Percentiles rank a stretch among this genome's conserved stretches.
Evolutionary conservation across 208 protist species (phyloP).

Genomic region (Endotrypanum monterogeii): DNA sequence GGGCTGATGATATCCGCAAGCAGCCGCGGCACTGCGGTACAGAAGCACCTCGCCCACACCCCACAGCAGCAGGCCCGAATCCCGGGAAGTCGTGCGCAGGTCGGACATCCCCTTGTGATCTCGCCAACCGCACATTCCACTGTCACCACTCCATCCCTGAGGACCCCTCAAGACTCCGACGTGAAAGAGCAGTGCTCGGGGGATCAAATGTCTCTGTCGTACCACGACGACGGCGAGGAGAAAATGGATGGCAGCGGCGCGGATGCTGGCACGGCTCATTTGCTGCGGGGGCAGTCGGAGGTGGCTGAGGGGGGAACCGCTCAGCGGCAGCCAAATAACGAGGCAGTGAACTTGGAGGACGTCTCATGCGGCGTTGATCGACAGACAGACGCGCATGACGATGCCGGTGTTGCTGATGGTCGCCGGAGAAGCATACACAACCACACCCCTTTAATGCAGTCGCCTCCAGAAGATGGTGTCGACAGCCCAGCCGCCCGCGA

Average conservation of each 20-base stretch:
- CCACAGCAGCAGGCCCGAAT: not conserved
- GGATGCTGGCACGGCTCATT: conserved; percentile 5
- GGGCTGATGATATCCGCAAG: not conserved
- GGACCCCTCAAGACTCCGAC: not conserved
- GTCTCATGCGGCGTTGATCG: not conserved
- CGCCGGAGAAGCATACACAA: not conserved
- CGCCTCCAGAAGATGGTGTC: not conserved
- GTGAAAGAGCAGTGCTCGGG: not conserved
- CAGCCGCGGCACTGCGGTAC: not conserved
- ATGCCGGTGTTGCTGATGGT: not conserved
- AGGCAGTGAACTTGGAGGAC: not conserved
- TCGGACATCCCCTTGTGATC: not conserved
- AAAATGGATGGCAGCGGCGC: conserved; percentile 9
- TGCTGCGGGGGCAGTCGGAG: not conserved
- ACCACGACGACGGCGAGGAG: not conserved
- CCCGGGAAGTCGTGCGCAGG: too few relatives aligned
- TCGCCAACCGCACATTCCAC: not conserved
- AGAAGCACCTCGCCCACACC: not conserved
- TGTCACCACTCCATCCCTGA: not conserved
- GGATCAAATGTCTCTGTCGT: not conserved
- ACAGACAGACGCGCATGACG: not conserved
- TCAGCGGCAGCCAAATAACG: not conserved
- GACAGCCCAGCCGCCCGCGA: not conserved
- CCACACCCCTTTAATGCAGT: not conserved
- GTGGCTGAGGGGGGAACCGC: not conserved